Conservation (phyloP, 2,329 filamentous ascomycete genomes). For the Ophiostoma pallidulum region DNA sequence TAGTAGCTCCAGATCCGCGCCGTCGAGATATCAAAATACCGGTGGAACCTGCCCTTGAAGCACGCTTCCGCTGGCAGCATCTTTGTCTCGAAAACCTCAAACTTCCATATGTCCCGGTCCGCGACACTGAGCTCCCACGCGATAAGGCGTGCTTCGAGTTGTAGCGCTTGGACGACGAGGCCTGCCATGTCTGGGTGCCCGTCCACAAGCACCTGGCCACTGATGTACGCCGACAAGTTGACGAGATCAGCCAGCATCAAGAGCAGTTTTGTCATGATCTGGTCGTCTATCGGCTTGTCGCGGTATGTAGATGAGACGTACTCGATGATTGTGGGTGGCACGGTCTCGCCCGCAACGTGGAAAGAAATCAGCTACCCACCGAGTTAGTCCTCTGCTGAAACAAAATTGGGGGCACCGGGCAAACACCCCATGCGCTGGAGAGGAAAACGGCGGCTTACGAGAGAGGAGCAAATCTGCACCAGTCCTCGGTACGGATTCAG, state of each 20-base stretch:
- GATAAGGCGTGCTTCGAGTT: conserved; percentile 31
- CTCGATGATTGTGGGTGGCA: conserved; percentile 35
- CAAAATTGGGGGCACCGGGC: neutral
- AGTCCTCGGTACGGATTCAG: conserved; percentile 41
- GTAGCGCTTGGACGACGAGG: conserved; percentile 30
- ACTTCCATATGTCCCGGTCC: conserved; percentile 29
- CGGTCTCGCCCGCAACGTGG: conserved; percentile 28
- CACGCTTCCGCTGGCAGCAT: conserved; percentile 31
- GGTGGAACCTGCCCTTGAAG: conserved; percentile 45
- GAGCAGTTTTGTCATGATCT: conserved; percentile 31
- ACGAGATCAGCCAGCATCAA: conserved; percentile 31
- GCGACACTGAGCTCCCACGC: conserved; percentile 27
- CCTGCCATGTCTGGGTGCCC: conserved; percentile 26
- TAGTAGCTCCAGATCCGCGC: conserved; percentile 50
- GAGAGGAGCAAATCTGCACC: conserved; percentile 46
- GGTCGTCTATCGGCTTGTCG: conserved; percentile 27
- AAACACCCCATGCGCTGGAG: neutral
- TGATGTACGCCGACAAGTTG: conserved; percentile 28
- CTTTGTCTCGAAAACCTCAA: conserved; percentile 23
- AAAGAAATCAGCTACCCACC: conserved; percentile 33
- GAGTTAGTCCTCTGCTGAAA: neutral
- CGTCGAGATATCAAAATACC: conserved; percentile 44
- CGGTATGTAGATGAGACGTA: conserved; percentile 30
- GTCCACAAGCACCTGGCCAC: conserved; percentile 29
- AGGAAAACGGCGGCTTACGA: conserved; percentile 32